Evolutionary conservation across 306 rosid genomes (phyloP).

Genomic region (Leucaena leucocephala): DNA sequence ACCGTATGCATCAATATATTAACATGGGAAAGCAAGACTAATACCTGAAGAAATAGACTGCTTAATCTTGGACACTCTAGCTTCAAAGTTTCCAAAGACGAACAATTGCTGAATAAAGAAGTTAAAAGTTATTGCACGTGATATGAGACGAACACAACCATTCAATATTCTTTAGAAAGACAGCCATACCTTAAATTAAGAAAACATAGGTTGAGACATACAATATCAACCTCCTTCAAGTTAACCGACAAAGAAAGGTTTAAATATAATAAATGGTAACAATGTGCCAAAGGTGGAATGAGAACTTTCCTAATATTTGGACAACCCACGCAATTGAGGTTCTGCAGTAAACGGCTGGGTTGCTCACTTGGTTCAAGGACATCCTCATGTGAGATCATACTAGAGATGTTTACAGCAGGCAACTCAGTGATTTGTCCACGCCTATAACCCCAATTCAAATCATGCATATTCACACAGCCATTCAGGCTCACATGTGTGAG

Average conservation of each 20-base stretch:
- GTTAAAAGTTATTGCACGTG: slow-evolving; percentile 30
- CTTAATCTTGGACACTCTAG: slow-evolving; percentile 86
- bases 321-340: slow-evolving; percentile 94
- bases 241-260: slow-evolving; percentile 85
- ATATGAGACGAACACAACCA: slow-evolving; percentile 26
- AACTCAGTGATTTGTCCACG: slow-evolving; percentile 43
- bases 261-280: slow-evolving; percentile 63
- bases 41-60: slow-evolving; percentile 90
- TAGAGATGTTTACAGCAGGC: slow-evolving; percentile 40
- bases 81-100: slow-evolving; percentile 79
- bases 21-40: slow-evolving; percentile 4
- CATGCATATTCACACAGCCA: slow-evolving; percentile 97
- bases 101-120: slow-evolving; percentile 71
- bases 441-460: slow-evolving; percentile 81
- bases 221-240: slow-evolving; percentile 87
- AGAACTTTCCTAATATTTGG: slow-evolving; percentile 84
- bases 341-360: slow-evolving; percentile 77
- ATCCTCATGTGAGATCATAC: slow-evolving; percentile 43
- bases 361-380: slow-evolving; percentile 51
- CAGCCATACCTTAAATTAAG: slow-evolving; percentile 80
- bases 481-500: slow-evolving; percentile 95
- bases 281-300: slow-evolving; percentile 83
- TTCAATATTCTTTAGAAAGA: not conserved
- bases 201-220: slow-evolving; percentile 86
- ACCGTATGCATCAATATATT: slow-evolving; percentile 9